Percentiles rank a stretch among this genome's conserved stretches.
Evolutionary conservation across 2,329 filamentous ascomycete species (phyloP).

Genomic region (Monilinia polystroma): DNA sequence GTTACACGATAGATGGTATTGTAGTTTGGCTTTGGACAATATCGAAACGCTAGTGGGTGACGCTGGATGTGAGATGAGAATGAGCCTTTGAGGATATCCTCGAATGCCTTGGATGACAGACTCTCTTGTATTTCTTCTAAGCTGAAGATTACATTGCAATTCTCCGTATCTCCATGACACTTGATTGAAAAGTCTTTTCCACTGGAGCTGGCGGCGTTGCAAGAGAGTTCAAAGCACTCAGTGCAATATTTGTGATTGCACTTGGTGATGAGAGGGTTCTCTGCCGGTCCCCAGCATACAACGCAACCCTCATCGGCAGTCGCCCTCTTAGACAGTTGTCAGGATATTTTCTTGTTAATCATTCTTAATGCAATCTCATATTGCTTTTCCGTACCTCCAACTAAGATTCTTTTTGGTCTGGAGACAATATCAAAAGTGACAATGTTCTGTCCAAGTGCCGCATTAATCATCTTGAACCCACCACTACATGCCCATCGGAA

Average conservation of each 20-base stretch:
- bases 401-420: background rate
- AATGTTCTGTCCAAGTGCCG: background rate
- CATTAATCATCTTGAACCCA: slow-evolving; percentile 9
- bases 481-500: slow-evolving; percentile 2
- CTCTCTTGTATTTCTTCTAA: too few species aligned
- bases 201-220: slow-evolving; percentile 31
- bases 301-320: background rate
- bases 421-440: slow-evolving; percentile 32
- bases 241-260: slow-evolving; percentile 42
- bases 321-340: background rate
- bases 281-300: slow-evolving; percentile 10
- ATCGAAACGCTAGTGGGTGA: too few species aligned
- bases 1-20: too few species aligned
- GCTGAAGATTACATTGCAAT: slow-evolving; percentile 7
- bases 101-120: too few species aligned
- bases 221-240: slow-evolving; percentile 44
- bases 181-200: slow-evolving; percentile 27
- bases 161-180: slow-evolving; percentile 18
- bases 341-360: background rate
- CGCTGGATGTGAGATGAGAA: too few species aligned
- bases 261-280: slow-evolving; percentile 2
- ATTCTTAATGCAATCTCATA: background rate
- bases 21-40: too few species aligned
- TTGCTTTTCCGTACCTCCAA: background rate
- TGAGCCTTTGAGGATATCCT: too few species aligned